Base-by-base conservation (phyloP, 2,329 filamentous ascomycete species). In the Aschersonia sp. region DNA sequence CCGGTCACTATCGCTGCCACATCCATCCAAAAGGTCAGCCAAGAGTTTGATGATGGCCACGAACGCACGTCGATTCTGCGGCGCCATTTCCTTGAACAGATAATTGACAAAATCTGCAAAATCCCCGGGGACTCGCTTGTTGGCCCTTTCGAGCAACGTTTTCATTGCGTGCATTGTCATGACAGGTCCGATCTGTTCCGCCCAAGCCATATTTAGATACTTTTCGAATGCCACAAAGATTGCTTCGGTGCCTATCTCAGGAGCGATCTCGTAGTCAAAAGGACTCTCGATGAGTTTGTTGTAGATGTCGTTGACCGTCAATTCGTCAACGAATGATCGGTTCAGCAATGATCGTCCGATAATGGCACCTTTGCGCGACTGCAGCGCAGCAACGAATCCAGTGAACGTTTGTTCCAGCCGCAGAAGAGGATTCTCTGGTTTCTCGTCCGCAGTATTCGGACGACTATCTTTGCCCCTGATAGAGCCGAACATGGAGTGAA, bases 181-280 rank as follows among this genome's bases (percentile, higher is more conserved):
- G 48, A 97, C 78, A 4, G 86, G 79, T 0, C 90, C 90, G 72
- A 96, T 88, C 56, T 87, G 83, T 54, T 90, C 85, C 50, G 77
- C 81, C 90, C 90, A 97, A 10, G 86, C 88, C 52, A 88, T 82
- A 50, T 80, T 81, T 51, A 96, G 69, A 56, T 96, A 97, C 52
- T 94, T 96, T 61, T 96, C 89, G 60, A 96, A 97, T 0, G 89
- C 85, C 30, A 85, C 84, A 59, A 96, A 94, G 5, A 97, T 75
- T 22, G 90, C 81, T 58, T 96, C 88, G 7, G 90, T 79, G 4
- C 81, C 76, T 7, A 86, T 74, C 50, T 95, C 87, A 0, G 80
- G 75, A 2, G 85, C 79, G 8, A 81, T 71, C 47, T 94, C 84
- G 53, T 85, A 75, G 57, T 87, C 87, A 46, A 79, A 83, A 0